Evolutionary conservation across 2,329 filamentous ascomycete species (phyloP).

Genomic region (Monilinia laxa): DNA sequence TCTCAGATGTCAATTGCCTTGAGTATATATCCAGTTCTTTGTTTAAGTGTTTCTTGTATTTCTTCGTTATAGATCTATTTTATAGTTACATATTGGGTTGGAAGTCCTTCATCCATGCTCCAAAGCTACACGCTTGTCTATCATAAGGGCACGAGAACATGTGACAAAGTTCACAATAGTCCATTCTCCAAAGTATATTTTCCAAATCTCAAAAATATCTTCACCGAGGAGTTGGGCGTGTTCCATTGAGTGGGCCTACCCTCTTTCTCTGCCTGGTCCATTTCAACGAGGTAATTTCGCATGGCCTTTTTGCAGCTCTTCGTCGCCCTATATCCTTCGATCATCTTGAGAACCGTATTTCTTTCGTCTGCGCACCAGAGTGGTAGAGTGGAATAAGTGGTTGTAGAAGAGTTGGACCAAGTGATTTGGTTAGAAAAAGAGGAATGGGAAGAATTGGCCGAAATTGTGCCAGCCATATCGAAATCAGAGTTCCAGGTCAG

Average conservation of each 20-base stretch:
- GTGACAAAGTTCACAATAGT: background rate
- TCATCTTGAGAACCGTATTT: background rate
- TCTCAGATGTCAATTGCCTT: background rate
- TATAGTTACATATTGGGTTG: slow-evolving; percentile 15
- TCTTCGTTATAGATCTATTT: background rate
- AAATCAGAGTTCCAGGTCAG: background rate
- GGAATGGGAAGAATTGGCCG: background rate
- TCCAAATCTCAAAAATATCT: background rate
- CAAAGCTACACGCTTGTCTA: background rate
- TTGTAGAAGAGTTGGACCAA: slow-evolving; percentile 5
- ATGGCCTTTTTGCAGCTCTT: background rate
- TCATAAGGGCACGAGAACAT: slow-evolving; percentile 2
- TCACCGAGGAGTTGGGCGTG: background rate
- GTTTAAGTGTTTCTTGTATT: background rate
- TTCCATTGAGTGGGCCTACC: background rate
- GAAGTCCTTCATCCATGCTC: slow-evolving; percentile 7
- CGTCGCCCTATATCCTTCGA: background rate
- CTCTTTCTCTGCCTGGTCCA: slow-evolving; percentile 1
- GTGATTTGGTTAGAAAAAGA: background rate
- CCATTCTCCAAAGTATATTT: background rate
- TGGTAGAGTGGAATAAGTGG: background rate
- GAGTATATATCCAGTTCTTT: background rate
- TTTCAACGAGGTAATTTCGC: background rate
- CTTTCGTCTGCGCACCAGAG: background rate
- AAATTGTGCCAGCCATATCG: background rate